Conservation (phyloP, 2,329 filamentous ascomycete species). For the Nectriaceae sp. region DNA sequence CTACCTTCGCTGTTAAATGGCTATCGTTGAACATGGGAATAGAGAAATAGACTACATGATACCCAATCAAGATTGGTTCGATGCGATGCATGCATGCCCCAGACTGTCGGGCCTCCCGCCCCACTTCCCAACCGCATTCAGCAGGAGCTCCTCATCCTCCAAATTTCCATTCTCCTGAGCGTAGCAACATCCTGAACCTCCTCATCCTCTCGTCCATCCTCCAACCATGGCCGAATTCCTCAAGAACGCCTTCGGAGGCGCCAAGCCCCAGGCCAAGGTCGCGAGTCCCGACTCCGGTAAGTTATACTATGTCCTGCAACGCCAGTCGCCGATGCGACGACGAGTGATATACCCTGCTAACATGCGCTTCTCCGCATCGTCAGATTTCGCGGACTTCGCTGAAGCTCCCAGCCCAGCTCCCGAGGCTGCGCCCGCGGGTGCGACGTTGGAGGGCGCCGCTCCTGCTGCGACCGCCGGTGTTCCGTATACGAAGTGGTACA, state of each 20-base stretch:
- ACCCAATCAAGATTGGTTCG: too few species aligned
- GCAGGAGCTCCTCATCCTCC: slow-evolving; percentile 23
- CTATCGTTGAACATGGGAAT: too few species aligned
- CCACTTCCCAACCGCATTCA: slow-evolving; percentile 21
- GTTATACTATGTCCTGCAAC: slow-evolving; percentile 26
- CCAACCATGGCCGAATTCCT: slow-evolving; percentile 58
- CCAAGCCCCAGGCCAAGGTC: slow-evolving; percentile 53
- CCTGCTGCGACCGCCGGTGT: slow-evolving; percentile 51
- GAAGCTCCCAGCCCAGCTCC: slow-evolving; percentile 69
- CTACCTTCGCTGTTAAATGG: too few species aligned
- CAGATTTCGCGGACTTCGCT: slow-evolving; percentile 95
- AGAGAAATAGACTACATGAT: too few species aligned
- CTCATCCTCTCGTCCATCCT: slow-evolving; percentile 19
- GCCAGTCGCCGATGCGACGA: too few species aligned
- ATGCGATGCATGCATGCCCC: slow-evolving; percentile 18
- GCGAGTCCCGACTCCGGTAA: slow-evolving; percentile 65
- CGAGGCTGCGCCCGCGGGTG: slow-evolving; percentile 48
- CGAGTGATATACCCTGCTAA: background rate
- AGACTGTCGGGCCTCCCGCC: slow-evolving; percentile 19
- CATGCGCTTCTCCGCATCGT: background rate
- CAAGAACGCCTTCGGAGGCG: slow-evolving; percentile 70
- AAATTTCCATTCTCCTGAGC: slow-evolving; percentile 27
- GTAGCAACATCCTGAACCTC: slow-evolving; percentile 20
- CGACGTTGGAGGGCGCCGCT: slow-evolving; percentile 47
- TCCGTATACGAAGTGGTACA: slow-evolving; percentile 95